A percentile compares a stretch with the other conserved stretches of the same genome.
These are phyloP conservation scores for Piper longum DNA, from an alignment of 164 flowering plant genomes.

Conservation along the genomic window DNA sequence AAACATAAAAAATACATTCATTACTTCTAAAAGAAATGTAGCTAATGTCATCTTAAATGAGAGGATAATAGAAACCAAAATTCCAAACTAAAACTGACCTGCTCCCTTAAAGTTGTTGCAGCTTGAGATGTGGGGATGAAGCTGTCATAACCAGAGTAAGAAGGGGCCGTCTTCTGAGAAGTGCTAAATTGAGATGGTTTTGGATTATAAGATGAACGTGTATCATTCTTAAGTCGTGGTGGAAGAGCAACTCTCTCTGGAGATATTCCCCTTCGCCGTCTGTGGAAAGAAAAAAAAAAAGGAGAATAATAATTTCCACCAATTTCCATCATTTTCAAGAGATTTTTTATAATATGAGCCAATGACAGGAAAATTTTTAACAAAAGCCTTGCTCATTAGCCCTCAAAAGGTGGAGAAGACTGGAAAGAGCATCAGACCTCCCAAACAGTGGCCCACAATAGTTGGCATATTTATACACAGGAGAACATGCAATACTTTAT, in stretches of 20 bases:
- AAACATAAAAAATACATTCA: neutral
- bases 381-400: too few species aligned
- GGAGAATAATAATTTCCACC: neutral
- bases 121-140: slow-evolving; percentile 37
- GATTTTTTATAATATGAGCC: neutral
- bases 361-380: too few species aligned
- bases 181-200: slow-evolving; percentile 18
- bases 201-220: slow-evolving; percentile 16
- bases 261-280: slow-evolving; percentile 29
- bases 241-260: slow-evolving; percentile 56
- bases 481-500: too few species aligned
- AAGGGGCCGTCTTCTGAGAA: slow-evolving; percentile 19
- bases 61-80: too few species aligned
- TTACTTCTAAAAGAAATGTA: neutral
- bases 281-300: slow-evolving; percentile 7
- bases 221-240: slow-evolving; percentile 33
- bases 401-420: too few species aligned
- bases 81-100: neutral
- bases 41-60: neutral
- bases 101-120: slow-evolving; percentile 22
- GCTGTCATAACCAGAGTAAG: neutral
- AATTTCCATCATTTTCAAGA: neutral
- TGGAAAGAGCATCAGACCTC: too few species aligned
- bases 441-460: too few species aligned
- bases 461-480: too few species aligned